Evolutionary conservation across 2,329 filamentous ascomycete species (phyloP).

Genomic region (Thielaviopsis musarum): DNA sequence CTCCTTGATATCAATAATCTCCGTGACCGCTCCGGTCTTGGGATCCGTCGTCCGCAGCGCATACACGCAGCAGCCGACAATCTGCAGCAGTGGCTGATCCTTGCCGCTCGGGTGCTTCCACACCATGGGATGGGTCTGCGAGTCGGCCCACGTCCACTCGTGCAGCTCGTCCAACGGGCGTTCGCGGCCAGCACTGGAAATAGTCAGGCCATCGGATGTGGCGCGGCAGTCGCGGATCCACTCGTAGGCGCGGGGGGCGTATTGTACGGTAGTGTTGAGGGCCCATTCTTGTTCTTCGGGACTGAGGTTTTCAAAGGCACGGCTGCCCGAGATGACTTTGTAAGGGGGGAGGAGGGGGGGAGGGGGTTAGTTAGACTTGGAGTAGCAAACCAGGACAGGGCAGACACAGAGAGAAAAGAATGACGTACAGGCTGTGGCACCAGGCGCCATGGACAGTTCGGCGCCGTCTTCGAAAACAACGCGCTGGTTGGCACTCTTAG

Average conservation of each 20-base stretch:
- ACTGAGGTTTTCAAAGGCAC: constrained; percentile 9
- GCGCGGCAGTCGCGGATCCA: constrained; percentile 10
- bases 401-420: too few species aligned
- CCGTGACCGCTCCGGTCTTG: constrained; percentile 1
- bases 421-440: constrained; percentile 6
- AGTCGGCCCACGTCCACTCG: constrained; percentile 10
- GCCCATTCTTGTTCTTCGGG: constrained; percentile 10
- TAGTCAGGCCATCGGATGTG: constrained; percentile 8
- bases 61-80: constrained; percentile 11
- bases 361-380: neutral
- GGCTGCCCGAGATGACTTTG: constrained; percentile 8
- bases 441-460: constrained; percentile 2
- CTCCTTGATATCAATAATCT: constrained; percentile 7
- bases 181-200: constrained; percentile 4
- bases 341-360: neutral
- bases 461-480: constrained; percentile 8
- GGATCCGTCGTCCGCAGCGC: constrained; percentile 7
- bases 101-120: constrained; percentile 8
- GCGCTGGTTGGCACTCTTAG: constrained; percentile 3
- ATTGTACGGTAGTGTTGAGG: constrained; percentile 8
- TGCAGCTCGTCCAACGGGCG: constrained; percentile 1
- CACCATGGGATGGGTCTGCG: constrained; percentile 10
- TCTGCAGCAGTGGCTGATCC: constrained; percentile 5
- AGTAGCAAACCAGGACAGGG: too few species aligned
- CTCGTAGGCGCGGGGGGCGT: constrained; percentile 9